Evolutionary conservation across 345 rosid genomes (phyloP), one percentile per base, ranked within the genome.

Genomic region (Lumnitzera racemosa): DNA sequence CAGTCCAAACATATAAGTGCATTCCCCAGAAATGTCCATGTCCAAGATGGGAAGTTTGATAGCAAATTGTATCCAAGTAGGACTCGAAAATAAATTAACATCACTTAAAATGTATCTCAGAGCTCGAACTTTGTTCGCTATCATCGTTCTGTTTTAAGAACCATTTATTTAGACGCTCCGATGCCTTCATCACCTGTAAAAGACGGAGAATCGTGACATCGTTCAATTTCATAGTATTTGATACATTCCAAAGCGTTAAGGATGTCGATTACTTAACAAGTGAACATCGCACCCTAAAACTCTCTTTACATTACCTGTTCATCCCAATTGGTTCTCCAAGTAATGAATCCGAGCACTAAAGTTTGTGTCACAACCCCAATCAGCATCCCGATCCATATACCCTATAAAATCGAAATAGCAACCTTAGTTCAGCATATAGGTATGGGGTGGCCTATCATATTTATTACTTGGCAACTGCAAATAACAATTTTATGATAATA

Each of bases 301-400:
- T 27, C 31, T 27, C 31, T 27, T 27, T 27, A 27, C 31, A 27
- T 27, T 27, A 27, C 31, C 31, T 27, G 31, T 27, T 27, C 31
- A 27, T 5, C 31, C 31, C 31, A 27, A 27, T 27, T 24, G 4
- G 74, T 76, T 66, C 55, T 68, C 24, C 54, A 59, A 2, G 55
- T 72, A 5, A 76, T 58, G 53, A 31, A 53, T 16, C 65, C 46
- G 13, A 66, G 72, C 29, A 60, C 47, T 5, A 23, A 15, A 12
- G 65, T 53, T 55, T 64, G 78, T 51, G 43, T 46, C 2, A 46
- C 68, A 0, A 77, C 75, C 43, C 73, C 75, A 15, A 55, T 2
- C 10, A 68, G 1, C 68, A 76, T 55, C 53, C 80, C 80, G 8
- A 68, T 50, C 76, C 80, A 76, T 65, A 76, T 54, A 16, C 80